Percentiles rank a stretch among this genome's conserved stretches.
phyloP scores from a whole-genome alignment of 2,329 filamentous ascomycete genomes.

The Epichloe bromicola region DNA sequence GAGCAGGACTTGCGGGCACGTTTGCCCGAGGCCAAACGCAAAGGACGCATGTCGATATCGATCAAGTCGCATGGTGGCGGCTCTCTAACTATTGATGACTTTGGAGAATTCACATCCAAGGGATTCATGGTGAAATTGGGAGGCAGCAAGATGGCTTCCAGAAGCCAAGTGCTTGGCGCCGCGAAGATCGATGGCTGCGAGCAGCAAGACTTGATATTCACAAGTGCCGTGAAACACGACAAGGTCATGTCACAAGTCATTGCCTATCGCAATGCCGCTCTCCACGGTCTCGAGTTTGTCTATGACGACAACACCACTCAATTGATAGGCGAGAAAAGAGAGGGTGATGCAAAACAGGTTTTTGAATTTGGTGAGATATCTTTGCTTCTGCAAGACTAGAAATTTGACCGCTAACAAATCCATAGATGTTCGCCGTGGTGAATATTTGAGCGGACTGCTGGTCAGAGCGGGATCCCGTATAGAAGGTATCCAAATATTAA shows the following conservation, averaged over 20 bases:
- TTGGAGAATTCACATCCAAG: constrained; percentile 58
- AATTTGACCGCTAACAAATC: not conserved
- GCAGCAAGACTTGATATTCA: constrained; percentile 61
- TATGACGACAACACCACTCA: constrained; percentile 81
- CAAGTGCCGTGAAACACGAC: constrained; percentile 52
- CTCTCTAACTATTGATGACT: constrained; percentile 63
- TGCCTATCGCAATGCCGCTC: constrained; percentile 61
- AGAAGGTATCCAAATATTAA: constrained; percentile 81
- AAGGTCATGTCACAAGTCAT: constrained; percentile 64
- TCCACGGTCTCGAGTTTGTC: constrained; percentile 83
- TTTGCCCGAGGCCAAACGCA: constrained; percentile 60
- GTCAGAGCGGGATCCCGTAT: constrained; percentile 72
- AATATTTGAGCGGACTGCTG: constrained; percentile 78
- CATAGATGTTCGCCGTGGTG: constrained; percentile 69
- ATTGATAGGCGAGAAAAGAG: constrained; percentile 72
- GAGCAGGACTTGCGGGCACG: constrained; percentile 62
- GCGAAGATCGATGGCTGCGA: constrained; percentile 59
- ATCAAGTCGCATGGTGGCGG: constrained; percentile 68
- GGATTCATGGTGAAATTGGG: constrained; percentile 61
- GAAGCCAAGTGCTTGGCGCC: constrained; percentile 59
- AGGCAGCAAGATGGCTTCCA: constrained; percentile 56
- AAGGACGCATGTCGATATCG: constrained; percentile 55
- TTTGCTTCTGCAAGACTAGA: not conserved
- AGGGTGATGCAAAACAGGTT: constrained; percentile 53
- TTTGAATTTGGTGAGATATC: constrained; percentile 61